A percentile compares a stretch with the other conserved stretches of the same genome.
phyloP scores from a whole-genome alignment of 176 grass and related monocot genomes.

The Eremochloa ophiuroides region DNA sequence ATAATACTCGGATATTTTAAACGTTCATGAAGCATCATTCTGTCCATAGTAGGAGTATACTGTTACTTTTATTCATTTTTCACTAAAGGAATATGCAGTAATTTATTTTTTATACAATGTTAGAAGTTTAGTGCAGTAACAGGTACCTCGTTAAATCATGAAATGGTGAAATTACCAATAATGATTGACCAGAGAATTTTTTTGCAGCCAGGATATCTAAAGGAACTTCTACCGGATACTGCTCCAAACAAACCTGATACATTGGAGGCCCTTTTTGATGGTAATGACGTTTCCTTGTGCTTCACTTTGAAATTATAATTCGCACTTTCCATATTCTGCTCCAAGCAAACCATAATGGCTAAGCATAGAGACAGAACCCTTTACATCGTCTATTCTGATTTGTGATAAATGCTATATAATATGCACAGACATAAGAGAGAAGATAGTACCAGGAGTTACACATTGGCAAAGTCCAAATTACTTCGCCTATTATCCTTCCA shows the following conservation, averaged over 20 bases:
- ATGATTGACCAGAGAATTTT: constrained; percentile 6
- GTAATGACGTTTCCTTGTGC: constrained; percentile 32
- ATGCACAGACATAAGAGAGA: constrained; percentile 39
- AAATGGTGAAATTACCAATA: not conserved
- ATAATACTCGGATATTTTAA: not conserved
- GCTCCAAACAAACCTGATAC: constrained; percentile 53
- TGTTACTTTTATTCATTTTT: not conserved
- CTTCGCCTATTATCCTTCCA: constrained; percentile 61
- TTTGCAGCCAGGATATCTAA: constrained; percentile 72
- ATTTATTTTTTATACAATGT: not conserved
- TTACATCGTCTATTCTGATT: constrained; percentile 2
- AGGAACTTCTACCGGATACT: constrained; percentile 60
- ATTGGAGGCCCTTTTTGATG: constrained; percentile 57
- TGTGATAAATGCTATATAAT: not conserved
- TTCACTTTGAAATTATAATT: not conserved
- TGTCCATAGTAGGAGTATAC: not conserved
- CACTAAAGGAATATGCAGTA: not conserved
- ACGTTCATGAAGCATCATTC: not conserved
- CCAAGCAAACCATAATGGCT: not conserved
- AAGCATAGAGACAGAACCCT: not conserved
- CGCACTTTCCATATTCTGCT: not conserved
- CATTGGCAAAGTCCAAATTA: constrained; percentile 84
- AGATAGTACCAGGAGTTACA: constrained; percentile 69
- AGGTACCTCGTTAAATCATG: not conserved
- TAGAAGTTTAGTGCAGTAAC: not conserved